Evolutionary conservation across 2,329 filamentous ascomycete genomes (phyloP).

Genomic region (Aspergillus clavatus): DNA sequence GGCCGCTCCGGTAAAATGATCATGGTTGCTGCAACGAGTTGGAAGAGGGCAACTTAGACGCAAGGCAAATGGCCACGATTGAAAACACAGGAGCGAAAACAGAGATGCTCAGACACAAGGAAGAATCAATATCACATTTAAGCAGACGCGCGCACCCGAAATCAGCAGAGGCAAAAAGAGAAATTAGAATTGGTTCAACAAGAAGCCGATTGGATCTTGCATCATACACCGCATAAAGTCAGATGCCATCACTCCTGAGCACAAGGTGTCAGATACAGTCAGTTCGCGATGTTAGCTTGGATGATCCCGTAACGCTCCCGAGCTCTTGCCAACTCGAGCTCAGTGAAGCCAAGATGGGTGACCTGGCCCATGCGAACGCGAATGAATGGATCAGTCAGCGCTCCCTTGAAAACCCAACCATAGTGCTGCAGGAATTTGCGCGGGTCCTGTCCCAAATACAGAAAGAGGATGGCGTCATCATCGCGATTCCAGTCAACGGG

Average conservation of each 20-base stretch:
- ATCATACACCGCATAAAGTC: too few species aligned
- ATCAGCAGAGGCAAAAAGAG: too few species aligned
- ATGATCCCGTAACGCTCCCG: background rate
- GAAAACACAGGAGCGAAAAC: too few species aligned
- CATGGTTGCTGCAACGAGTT: background rate
- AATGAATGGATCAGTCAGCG: conserved; percentile 10
- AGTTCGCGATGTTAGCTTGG: too few species aligned
- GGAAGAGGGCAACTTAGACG: too few species aligned
- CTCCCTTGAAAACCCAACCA: conserved; percentile 2
- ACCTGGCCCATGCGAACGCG: conserved; percentile 13
- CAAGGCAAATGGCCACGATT: too few species aligned
- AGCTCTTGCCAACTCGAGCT: conserved; percentile 4
- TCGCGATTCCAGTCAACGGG: conserved; percentile 6
- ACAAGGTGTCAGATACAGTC: too few species aligned
- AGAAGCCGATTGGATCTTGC: background rate
- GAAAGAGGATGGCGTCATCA: conserved; percentile 11
- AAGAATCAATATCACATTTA: too few species aligned
- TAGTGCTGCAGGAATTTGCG: conserved; percentile 6
- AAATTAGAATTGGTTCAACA: too few species aligned
- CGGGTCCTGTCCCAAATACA: conserved; percentile 11
- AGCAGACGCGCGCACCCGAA: too few species aligned
- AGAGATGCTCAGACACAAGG: too few species aligned
- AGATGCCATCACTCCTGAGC: too few species aligned
- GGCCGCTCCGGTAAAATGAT: background rate
- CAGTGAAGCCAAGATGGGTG: conserved; percentile 9